phyloP scores from a whole-genome alignment of 2,329 filamentous ascomycete genomes.

The Cryphonectria naterciae region DNA sequence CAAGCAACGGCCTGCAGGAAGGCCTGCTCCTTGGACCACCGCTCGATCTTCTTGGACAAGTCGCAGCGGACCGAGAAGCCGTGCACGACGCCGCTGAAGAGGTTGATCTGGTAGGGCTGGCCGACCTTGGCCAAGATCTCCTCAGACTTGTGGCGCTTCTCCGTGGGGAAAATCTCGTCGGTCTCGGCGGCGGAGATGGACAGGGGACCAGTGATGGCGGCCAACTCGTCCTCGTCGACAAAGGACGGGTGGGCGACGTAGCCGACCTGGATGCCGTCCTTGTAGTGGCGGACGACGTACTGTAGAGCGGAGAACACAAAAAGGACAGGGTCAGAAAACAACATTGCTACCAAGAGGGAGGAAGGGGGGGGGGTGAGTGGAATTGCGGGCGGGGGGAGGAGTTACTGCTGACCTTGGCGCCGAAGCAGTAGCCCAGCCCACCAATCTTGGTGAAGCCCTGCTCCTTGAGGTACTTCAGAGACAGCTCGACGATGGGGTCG shows the following conservation, averaged over 20 bases:
- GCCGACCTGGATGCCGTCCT: constrained; percentile 68
- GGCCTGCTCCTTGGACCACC: constrained; percentile 79
- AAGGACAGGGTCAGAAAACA: not conserved
- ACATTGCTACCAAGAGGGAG: not conserved
- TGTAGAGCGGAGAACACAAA: constrained; percentile 35
- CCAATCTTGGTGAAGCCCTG: constrained; percentile 64
- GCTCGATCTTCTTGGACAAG: constrained; percentile 56
- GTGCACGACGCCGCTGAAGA: constrained; percentile 73
- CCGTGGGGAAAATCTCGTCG: constrained; percentile 66
- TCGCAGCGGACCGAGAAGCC: constrained; percentile 77
- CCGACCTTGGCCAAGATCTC: constrained; percentile 61
- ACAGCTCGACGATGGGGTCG: constrained; percentile 52
- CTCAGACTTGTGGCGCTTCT: constrained; percentile 68
- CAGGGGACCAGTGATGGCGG: constrained; percentile 67
- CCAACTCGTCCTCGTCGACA: constrained; percentile 68
- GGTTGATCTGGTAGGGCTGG: constrained; percentile 73
- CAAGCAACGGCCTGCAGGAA: constrained; percentile 77
- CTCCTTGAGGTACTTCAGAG: constrained; percentile 62
- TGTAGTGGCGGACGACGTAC: constrained; percentile 72
- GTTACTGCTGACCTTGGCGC: constrained; percentile 62
- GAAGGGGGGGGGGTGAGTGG: not conserved
- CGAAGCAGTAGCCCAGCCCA: constrained; percentile 75
- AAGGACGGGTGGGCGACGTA: constrained; percentile 80
- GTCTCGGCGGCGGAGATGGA: constrained; percentile 69
- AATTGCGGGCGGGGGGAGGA: not conserved